These are phyloP conservation scores for Trichoderma arundinaceum DNA, from an alignment of 2,329 filamentous ascomycete genomes.

Conservation along the genomic window DNA sequence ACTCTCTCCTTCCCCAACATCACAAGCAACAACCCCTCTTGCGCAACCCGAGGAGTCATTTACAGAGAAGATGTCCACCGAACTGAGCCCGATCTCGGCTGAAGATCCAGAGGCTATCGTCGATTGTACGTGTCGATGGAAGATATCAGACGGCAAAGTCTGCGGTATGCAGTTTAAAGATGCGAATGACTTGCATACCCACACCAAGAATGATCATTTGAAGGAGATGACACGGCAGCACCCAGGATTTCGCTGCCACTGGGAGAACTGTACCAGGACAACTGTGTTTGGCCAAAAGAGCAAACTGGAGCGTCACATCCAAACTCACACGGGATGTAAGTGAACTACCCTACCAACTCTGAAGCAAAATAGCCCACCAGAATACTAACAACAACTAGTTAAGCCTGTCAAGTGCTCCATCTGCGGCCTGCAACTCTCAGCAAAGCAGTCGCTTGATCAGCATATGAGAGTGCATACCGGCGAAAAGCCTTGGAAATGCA, in stretches of 20 bases:
- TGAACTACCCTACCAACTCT: conserved; percentile 30
- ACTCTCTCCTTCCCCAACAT: conserved; percentile 38
- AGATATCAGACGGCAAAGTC: conserved; percentile 35
- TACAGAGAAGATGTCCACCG: background rate
- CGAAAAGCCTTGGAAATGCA: conserved; percentile 66
- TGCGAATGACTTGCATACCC: conserved; percentile 59
- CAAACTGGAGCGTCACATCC: conserved; percentile 69
- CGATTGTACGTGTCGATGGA: conserved; percentile 46
- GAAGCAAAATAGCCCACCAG: background rate
- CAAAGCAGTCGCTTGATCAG: conserved; percentile 70
- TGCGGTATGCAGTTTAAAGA: conserved; percentile 49
- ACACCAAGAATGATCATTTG: conserved; percentile 59
- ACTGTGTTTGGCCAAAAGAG: conserved; percentile 63
- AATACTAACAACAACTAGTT: conserved; percentile 46
- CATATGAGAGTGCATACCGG: conserved; percentile 71
- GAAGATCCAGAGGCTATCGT: conserved; percentile 32
- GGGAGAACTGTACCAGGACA: conserved; percentile 61
- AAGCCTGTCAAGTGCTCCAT: conserved; percentile 63
- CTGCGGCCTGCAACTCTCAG: conserved; percentile 66
- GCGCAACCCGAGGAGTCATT: conserved; percentile 36
- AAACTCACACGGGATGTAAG: conserved; percentile 69
- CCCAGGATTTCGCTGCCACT: conserved; percentile 59
- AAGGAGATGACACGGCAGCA: conserved; percentile 51
- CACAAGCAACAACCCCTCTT: conserved; percentile 41
- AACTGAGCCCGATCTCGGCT: conserved; percentile 27